Percentiles rank a stretch among this genome's conserved stretches.
Evolutionary conservation across 768 basidiomycete genomes (phyloP).

Genomic region (Suillus paluster): DNA sequence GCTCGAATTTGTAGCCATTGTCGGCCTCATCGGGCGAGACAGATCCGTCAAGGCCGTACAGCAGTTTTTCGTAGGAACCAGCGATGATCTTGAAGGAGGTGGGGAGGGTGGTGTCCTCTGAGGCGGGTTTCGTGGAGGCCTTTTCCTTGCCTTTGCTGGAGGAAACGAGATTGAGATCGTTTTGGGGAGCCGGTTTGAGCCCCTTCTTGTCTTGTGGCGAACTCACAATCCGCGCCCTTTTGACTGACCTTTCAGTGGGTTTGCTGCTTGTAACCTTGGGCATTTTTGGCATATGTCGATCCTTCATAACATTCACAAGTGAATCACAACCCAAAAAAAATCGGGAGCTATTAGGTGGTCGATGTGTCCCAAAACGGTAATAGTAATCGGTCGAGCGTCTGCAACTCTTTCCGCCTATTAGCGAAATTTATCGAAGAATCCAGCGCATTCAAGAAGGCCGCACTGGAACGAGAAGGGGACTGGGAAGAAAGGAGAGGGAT

Average conservation of each 20-base stretch:
- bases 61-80: slow-evolving; percentile 95
- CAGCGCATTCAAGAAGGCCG: too few species aligned
- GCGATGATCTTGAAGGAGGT: slow-evolving; percentile 83
- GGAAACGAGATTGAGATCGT: slow-evolving; percentile 9
- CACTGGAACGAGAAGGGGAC: too few species aligned
- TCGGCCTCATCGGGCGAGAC: slow-evolving; percentile 36
- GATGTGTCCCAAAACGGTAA: too few species aligned
- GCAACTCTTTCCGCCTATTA: too few species aligned
- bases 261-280: slow-evolving; percentile 10
- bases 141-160: slow-evolving; percentile 38
- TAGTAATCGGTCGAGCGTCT: too few species aligned
- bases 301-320: too few species aligned
- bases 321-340: too few species aligned
- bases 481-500: too few species aligned
- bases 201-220: slow-evolving; percentile 9
- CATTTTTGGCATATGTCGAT: background rate
- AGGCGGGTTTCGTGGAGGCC: slow-evolving; percentile 5
- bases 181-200: slow-evolving; percentile 7
- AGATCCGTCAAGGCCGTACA: slow-evolving; percentile 86
- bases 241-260: slow-evolving; percentile 22
- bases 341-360: too few species aligned
- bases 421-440: too few species aligned
- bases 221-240: slow-evolving; percentile 30
- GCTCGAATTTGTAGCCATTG: slow-evolving; percentile 36
- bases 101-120: slow-evolving; percentile 40